Percentiles rank a stretch among this genome's conserved stretches.
Conservation (phyloP, 129 eudicot genomes). For the Artemisia annua region DNA sequence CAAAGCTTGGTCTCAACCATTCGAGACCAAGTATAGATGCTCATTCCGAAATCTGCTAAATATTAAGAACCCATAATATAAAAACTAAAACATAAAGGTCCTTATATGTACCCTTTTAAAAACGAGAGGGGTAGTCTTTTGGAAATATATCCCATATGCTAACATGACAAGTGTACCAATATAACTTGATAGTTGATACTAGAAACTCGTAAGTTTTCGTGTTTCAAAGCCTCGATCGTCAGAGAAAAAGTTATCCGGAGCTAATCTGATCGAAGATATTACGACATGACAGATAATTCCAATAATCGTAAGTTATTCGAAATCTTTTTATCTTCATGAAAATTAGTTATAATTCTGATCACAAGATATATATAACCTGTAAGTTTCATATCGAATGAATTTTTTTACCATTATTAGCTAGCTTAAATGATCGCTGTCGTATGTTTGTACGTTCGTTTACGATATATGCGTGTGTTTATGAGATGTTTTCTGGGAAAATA, state of each 20-base stretch:
- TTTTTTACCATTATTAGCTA: not conserved
- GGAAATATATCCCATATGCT: not conserved
- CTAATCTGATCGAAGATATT: not conserved
- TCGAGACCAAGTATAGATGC: too few relatives aligned
- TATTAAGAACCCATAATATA: not conserved
- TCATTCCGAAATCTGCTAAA: too few relatives aligned
- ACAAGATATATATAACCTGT: not conserved
- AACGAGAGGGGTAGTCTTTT: too few relatives aligned
- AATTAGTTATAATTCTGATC: slow-evolving; percentile 2
- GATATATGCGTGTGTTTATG: too few relatives aligned
- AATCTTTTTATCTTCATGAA: too few relatives aligned
- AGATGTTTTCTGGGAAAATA: too few relatives aligned
- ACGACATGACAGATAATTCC: slow-evolving; percentile 29
- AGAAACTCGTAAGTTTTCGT: not conserved
- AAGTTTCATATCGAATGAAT: slow-evolving; percentile 6
- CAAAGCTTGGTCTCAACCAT: too few relatives aligned
- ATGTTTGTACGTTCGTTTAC: too few relatives aligned
- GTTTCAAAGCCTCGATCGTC: too few relatives aligned
- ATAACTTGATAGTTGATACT: not conserved
- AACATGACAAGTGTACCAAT: not conserved
- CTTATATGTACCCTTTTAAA: too few relatives aligned
- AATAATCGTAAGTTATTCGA: not conserved
- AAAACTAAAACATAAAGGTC: too few relatives aligned
- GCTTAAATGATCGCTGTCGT: not conserved
- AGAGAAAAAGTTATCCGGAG: not conserved